Conservation (phyloP, 2,329 filamentous ascomycete genomes). For the Pseudocercospora macadamiae region DNA sequence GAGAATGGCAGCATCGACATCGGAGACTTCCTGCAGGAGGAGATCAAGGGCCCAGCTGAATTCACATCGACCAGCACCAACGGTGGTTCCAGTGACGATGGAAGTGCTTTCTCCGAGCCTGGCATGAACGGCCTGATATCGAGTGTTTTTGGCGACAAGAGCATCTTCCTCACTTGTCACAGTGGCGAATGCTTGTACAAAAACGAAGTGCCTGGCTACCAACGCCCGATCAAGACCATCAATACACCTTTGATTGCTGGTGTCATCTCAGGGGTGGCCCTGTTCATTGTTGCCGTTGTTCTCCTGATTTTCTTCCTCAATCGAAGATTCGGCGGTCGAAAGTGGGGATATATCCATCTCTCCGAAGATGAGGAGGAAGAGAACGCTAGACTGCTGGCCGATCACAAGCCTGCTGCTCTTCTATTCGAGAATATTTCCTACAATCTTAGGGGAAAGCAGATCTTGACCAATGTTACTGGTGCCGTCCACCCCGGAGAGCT, state of each 20-base stretch:
- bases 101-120: slow-evolving; percentile 87
- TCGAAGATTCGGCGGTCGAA: slow-evolving; percentile 56
- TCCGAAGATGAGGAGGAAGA: slow-evolving; percentile 84
- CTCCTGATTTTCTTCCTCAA: slow-evolving; percentile 86
- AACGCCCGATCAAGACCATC: slow-evolving; percentile 86
- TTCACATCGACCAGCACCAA: slow-evolving; percentile 70
- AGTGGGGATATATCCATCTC: slow-evolving; percentile 73
- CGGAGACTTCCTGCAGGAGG: slow-evolving; percentile 78
- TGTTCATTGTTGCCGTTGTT: slow-evolving; percentile 88
- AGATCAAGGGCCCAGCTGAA: slow-evolving; percentile 83
- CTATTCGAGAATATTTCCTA: slow-evolving; percentile 90
- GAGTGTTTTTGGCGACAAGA: slow-evolving; percentile 85
- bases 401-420: slow-evolving; percentile 87
- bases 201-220: slow-evolving; percentile 90
- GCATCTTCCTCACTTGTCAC: slow-evolving; percentile 79
- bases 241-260: slow-evolving; percentile 95
- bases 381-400: slow-evolving; percentile 79
- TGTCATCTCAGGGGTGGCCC: slow-evolving; percentile 80
- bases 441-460: slow-evolving; percentile 81
- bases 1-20: slow-evolving; percentile 90
- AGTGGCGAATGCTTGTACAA: slow-evolving; percentile 92
- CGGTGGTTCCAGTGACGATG: slow-evolving; percentile 62
- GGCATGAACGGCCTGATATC: slow-evolving; percentile 90
- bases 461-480: slow-evolving; percentile 78
- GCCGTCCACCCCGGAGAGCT: slow-evolving; percentile 94